Percentiles rank a stretch among this genome's conserved stretches.
phyloP scores from a whole-genome alignment of 2,329 filamentous ascomycete genomes.

The Alternaria atra region DNA sequence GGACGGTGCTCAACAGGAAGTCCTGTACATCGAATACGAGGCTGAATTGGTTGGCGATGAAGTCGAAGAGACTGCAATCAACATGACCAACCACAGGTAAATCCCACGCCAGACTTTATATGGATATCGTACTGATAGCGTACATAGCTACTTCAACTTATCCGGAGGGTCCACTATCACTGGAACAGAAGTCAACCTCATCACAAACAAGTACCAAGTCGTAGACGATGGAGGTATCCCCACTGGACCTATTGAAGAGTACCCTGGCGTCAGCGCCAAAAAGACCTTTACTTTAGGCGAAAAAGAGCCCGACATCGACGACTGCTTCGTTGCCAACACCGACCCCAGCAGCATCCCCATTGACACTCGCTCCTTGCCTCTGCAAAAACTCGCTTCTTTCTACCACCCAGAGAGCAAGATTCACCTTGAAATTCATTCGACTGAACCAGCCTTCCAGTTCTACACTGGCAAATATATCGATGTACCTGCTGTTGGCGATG shows the following conservation, averaged over 20 bases:
- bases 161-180: conserved; percentile 65
- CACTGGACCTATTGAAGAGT: conserved; percentile 70
- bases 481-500: conserved; percentile 69
- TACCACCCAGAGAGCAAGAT: conserved; percentile 77
- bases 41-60: conserved; percentile 77
- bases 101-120: not conserved
- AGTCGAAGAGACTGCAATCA: conserved; percentile 88
- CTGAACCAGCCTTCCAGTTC: conserved; percentile 96
- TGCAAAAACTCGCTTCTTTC: conserved; percentile 75
- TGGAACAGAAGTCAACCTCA: conserved; percentile 68
- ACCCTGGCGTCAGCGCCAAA: conserved; percentile 70
- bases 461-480: conserved; percentile 90
- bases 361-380: conserved; percentile 63
- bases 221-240: conserved; percentile 80
- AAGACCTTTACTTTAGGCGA: conserved; percentile 76
- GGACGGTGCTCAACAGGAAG: conserved; percentile 69
- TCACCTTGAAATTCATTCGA: conserved; percentile 87
- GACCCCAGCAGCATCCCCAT: conserved; percentile 63
- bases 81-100: conserved; percentile 95
- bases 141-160: conserved; percentile 73
- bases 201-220: conserved; percentile 73
- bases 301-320: conserved; percentile 79
- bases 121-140: not conserved
- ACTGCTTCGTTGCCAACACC: conserved; percentile 84
- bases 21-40: conserved; percentile 89